Conservation (phyloP, 257 asterid genomes). For the Solanum bulbocastanum region DNA sequence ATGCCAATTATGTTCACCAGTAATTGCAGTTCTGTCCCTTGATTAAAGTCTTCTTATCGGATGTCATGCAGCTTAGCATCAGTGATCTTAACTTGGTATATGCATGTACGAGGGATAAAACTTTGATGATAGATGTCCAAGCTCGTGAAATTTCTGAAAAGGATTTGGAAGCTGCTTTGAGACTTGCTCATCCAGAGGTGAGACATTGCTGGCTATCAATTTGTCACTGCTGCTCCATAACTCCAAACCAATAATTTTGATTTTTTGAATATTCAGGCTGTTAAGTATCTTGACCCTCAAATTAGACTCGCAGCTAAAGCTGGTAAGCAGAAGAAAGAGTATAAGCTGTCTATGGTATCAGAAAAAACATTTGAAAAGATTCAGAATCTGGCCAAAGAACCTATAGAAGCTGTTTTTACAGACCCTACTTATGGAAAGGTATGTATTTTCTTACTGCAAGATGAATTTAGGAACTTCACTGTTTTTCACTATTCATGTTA, state of each 20-base stretch:
- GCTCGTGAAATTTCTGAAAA: constrained; percentile 84
- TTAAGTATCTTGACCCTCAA: constrained; percentile 89
- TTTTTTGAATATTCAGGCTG: constrained; percentile 52
- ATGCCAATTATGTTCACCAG: background rate
- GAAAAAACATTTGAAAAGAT: constrained; percentile 63
- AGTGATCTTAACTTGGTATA: constrained; percentile 94
- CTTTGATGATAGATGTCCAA: constrained; percentile 95
- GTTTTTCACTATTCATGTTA: background rate
- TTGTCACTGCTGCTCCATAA: constrained; percentile 1
- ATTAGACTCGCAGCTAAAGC: constrained; percentile 77
- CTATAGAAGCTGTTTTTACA: constrained; percentile 79
- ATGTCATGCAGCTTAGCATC: constrained; percentile 57
- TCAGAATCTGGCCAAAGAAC: constrained; percentile 69
- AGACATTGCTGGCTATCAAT: constrained; percentile 3
- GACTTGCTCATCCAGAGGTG: constrained; percentile 96
- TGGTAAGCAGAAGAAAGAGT: constrained; percentile 77
- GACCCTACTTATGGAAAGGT: constrained; percentile 97
- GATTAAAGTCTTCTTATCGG: background rate
- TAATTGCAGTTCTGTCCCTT: background rate
- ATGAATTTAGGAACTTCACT: background rate
- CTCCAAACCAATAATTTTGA: constrained; percentile 13
- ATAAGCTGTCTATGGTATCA: constrained; percentile 68
- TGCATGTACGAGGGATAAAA: constrained; percentile 96
- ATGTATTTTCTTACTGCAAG: background rate
- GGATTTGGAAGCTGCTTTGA: constrained; percentile 80